Conservation (phyloP, 1,284 basidiomycete genomes). For the Sphagnurus paluster region DNA sequence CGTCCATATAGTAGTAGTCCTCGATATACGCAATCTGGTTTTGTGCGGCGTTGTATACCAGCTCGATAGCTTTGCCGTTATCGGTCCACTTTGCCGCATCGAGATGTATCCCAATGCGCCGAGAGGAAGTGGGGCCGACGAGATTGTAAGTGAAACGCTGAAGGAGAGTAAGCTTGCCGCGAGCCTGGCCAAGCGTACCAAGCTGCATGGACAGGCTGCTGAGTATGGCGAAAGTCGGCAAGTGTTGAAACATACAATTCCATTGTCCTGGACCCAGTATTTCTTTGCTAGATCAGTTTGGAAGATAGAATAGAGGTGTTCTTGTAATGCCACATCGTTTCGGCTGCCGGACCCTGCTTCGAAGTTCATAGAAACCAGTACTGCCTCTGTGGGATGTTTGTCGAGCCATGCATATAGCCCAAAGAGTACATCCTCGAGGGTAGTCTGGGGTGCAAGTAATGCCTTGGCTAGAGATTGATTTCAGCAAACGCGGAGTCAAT, state of each 20-base stretch:
- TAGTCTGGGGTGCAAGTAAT: conserved; percentile 41
- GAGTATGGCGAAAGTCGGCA: conserved; percentile 1
- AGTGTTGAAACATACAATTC: conserved; percentile 27
- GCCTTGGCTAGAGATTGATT: conserved; percentile 31
- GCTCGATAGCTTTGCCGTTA: conserved; percentile 38
- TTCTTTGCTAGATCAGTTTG: conserved; percentile 31
- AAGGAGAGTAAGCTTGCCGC: conserved; percentile 46
- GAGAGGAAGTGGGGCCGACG: conserved; percentile 32
- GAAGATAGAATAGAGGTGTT: conserved; percentile 33
- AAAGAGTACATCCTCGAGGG: conserved; percentile 43
- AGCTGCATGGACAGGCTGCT: conserved; percentile 13
- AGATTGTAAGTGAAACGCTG: conserved; percentile 41
- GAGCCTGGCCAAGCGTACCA: conserved; percentile 41
- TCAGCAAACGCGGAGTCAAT: too few species aligned
- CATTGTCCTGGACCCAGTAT: conserved; percentile 39
- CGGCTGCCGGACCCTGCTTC: conserved; percentile 40
- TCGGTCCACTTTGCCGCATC: conserved; percentile 40
- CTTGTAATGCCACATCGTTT: conserved; percentile 35
- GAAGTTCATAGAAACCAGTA: conserved; percentile 45
- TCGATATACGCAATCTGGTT: conserved; percentile 42
- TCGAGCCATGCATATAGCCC: conserved; percentile 45
- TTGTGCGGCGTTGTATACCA: conserved; percentile 37
- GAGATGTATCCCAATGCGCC: conserved; percentile 42
- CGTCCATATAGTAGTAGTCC: conserved; percentile 41
- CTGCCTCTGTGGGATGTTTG: conserved; percentile 41